Base-by-base conservation (phyloP, 2,329 filamentous ascomycete species). In the Paraconiothyrium brasiliense region DNA sequence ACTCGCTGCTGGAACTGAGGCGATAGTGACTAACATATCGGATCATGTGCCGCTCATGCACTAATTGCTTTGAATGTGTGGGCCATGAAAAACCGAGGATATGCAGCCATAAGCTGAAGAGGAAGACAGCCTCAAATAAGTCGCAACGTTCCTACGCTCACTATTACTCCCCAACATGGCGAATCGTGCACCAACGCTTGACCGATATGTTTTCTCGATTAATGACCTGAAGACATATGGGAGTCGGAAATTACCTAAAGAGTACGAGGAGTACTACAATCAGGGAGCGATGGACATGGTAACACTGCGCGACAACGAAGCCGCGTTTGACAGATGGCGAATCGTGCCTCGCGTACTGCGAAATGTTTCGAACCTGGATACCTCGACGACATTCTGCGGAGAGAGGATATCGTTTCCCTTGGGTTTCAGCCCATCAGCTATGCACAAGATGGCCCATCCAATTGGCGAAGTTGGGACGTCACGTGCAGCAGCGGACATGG, bases 381-480 rank as follows among this genome's bases (percentile, higher is more conserved):
- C 65, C 3, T 60, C 60, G 11, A 55, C 63, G 14, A 59, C 61
- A 13, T 64, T 72, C 6, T 67, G 68, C 35, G 82, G 80, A 4
- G 72, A 76, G 37, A 77, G 78, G 49, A 67, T 67, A 6, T 65
- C 68, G 0, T 63, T 80, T 48, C 79, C 79, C 6, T 71, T 80
- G 22, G 78, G 79, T 52, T 70, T 80, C 30, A 72, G 72, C 4
- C 90, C 90, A 0, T 81, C 92, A 1, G 89, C 90, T 1, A 87
- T 90, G 1, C 89, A 92, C 66, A 79, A 79, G 0, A 85, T 90
- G 30, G 89, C 90, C 70, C 89, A 92, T 66, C 73, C 81, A 0
- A 87, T 90, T 66, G 86, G 84, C 20, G 90, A 92, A 68, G 78
- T 83, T 0, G 89, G 87, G 0, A 83, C 87, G 0, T 87, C 89